Percentiles rank a stretch among this genome's conserved stretches.
Evolutionary conservation across 352 stramenopile species (phyloP).

Genomic region (Pythium aristosporum): DNA sequence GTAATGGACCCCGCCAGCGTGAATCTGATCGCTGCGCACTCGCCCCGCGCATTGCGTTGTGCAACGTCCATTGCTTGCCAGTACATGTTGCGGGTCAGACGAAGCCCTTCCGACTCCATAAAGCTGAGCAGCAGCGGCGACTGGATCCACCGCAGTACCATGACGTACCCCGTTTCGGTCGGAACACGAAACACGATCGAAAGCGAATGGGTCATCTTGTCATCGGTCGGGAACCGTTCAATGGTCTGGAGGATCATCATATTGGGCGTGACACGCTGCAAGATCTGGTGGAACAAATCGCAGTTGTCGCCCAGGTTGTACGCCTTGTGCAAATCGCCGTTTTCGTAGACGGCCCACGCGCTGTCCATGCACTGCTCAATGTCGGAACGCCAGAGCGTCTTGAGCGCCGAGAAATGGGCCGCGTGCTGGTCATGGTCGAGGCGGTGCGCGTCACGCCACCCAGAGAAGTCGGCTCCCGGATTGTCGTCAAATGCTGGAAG

Average conservation of each 20-base stretch:
- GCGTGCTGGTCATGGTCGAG: too few species aligned
- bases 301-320: background rate
- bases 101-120: background rate
- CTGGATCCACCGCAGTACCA: background rate
- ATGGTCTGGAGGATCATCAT: constrained; percentile 12
- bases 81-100: constrained; percentile 11
- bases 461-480: too few species aligned
- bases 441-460: too few species aligned
- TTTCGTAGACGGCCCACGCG: too few species aligned
- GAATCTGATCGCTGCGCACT: background rate
- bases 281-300: background rate
- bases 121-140: background rate
- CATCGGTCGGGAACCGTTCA: constrained; percentile 5
- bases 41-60: background rate
- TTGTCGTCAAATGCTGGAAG: too few species aligned
- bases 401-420: too few species aligned
- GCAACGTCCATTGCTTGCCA: constrained; percentile 11
- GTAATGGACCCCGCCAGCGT: background rate
- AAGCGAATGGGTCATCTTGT: constrained; percentile 6
- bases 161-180: constrained; percentile 12
- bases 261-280: constrained; percentile 2
- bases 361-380: too few species aligned
- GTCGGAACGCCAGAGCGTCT: too few species aligned
- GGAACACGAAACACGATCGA: constrained; percentile 11
- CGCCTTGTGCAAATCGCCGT: too few species aligned